Evolutionary conservation across 2,329 filamentous ascomycete species (phyloP).

Genomic region (Calonectria hawksworthii): DNA sequence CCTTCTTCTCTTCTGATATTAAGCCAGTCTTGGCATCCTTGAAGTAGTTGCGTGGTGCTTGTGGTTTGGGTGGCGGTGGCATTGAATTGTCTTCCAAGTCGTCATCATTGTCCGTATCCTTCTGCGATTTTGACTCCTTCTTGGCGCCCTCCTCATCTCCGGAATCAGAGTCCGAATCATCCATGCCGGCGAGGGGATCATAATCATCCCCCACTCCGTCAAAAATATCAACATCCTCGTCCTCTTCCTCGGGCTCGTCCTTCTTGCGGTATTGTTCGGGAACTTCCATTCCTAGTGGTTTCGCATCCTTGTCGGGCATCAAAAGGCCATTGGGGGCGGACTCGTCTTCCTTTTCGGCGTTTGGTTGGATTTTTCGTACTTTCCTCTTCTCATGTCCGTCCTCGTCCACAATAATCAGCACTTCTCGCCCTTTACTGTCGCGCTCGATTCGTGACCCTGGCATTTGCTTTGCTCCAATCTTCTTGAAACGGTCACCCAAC

Average conservation of each 20-base stretch:
- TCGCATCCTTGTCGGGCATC: slow-evolving; percentile 67
- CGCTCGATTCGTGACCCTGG: slow-evolving; percentile 71
- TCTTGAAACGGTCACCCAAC: slow-evolving; percentile 74
- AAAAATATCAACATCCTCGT: slow-evolving; percentile 75
- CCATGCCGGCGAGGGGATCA: slow-evolving; percentile 74
- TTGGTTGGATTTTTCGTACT: slow-evolving; percentile 66
- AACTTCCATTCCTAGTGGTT: slow-evolving; percentile 76
- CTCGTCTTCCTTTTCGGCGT: slow-evolving; percentile 53
- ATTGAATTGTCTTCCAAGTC: slow-evolving; percentile 51
- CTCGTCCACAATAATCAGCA: slow-evolving; percentile 76
- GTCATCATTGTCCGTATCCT: slow-evolving; percentile 41
- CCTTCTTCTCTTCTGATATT: slow-evolving; percentile 65
- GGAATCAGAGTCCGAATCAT: slow-evolving; percentile 60
- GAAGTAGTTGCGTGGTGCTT: slow-evolving; percentile 72
- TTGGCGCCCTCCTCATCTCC: slow-evolving; percentile 56
- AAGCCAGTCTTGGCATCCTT: slow-evolving; percentile 69
- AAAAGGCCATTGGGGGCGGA: slow-evolving; percentile 59
- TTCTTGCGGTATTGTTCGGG: slow-evolving; percentile 69
- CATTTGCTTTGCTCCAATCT: slow-evolving; percentile 70
- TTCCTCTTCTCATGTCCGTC: slow-evolving; percentile 77
- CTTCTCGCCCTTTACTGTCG: slow-evolving; percentile 72
- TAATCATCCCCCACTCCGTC: slow-evolving; percentile 77
- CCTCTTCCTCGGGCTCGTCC: slow-evolving; percentile 62
- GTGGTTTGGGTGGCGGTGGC: slow-evolving; percentile 62
- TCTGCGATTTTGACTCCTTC: slow-evolving; percentile 37